Base-by-base conservation (phyloP, 2,329 filamentous ascomycete genomes). In the Penicillium psychrosexuale region DNA sequence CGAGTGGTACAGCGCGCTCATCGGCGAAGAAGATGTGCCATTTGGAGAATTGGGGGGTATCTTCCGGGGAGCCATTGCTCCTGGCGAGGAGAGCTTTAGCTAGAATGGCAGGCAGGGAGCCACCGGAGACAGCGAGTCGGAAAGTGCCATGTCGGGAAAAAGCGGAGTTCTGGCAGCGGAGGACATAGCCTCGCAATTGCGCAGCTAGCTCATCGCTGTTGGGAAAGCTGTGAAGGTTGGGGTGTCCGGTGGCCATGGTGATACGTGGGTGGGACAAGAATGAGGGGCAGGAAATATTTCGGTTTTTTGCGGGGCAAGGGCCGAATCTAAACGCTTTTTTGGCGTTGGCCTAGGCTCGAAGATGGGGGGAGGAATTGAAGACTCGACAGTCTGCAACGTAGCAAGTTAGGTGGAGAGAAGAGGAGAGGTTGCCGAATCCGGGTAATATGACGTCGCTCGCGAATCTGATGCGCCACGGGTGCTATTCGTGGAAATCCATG, bases 1-100 rank as follows among this genome's bases (percentile, higher is more conserved):
- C 87, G 64, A 97, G 86, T 22, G 94, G 89, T 50, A 97, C 94
- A 65, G 90, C 90, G 69, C 94, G 90, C 81, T 99, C 94, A 72
- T 99, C 94, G 70, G 93, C 93, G 75, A 97, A 97, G 82, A 97
- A 99, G 70, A 99, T 90, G 69, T 97, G 90, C 94, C 94, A 99
- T 74, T 90, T 91, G 71, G 82, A 80, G 76, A 95, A 96, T 66
- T 88, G 80, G 63, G 92, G 76, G 4, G 78, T 81, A 69, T 91
- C 89, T 53, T 86, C 77, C 11, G 66, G 61, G 36, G 71, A 74
- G 46, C 76, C 79, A 57, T 78, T 74, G 76, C 76, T 62, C 69
- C 77, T 65, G 19, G 84, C 70, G 27, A 97, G 84, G 11, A 97
- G 84, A 9, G 91, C 91, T 72, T 90, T 85, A 43, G 91, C 91